phyloP scores from a whole-genome alignment of 257 asterid species.

The Salvia hispanica region DNA sequence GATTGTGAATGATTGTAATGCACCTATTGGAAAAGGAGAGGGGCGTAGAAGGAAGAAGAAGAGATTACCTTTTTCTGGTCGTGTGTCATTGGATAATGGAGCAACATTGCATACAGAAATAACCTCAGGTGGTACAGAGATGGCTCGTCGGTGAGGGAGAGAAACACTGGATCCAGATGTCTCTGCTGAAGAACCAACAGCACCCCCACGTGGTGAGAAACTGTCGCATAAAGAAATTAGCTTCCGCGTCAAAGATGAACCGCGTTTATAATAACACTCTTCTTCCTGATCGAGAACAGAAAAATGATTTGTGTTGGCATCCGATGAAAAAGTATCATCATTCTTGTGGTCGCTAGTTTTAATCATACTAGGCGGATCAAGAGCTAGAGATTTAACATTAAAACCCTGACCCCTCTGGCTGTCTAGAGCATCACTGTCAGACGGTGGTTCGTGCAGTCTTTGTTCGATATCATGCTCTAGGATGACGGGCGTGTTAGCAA shows the following conservation, averaged over 20 bases:
- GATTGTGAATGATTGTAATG: background rate
- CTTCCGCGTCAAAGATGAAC: slow-evolving; percentile 37
- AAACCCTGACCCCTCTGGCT: slow-evolving; percentile 30
- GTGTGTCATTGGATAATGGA: slow-evolving; percentile 35
- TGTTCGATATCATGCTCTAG: slow-evolving; percentile 9
- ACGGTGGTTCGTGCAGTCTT: slow-evolving; percentile 25
- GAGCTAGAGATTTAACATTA: slow-evolving; percentile 37
- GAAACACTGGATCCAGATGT: slow-evolving; percentile 25
- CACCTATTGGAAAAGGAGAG: background rate
- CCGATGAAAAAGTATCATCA: slow-evolving; percentile 30
- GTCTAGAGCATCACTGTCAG: slow-evolving; percentile 29
- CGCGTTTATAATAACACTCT: slow-evolving; percentile 34
- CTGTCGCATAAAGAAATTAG: slow-evolving; percentile 43
- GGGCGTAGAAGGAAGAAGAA: slow-evolving; percentile 15
- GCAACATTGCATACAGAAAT: slow-evolving; percentile 44
- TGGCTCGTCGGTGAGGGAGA: slow-evolving; percentile 44
- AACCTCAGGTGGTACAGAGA: slow-evolving; percentile 54
- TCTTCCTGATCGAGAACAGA: slow-evolving; percentile 45
- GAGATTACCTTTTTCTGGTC: slow-evolving; percentile 46
- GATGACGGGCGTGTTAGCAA: no score
- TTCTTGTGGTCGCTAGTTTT: slow-evolving; percentile 37
- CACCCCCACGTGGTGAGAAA: slow-evolving; percentile 26
- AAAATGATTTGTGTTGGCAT: slow-evolving; percentile 30
- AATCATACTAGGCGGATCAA: slow-evolving; percentile 41
- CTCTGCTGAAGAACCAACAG: slow-evolving; percentile 33